Percentiles rank a stretch among this genome's conserved stretches.
These are phyloP conservation scores for Cytidiella melzeri DNA, from an alignment of 768 basidiomycete genomes.

Conservation along the genomic window DNA sequence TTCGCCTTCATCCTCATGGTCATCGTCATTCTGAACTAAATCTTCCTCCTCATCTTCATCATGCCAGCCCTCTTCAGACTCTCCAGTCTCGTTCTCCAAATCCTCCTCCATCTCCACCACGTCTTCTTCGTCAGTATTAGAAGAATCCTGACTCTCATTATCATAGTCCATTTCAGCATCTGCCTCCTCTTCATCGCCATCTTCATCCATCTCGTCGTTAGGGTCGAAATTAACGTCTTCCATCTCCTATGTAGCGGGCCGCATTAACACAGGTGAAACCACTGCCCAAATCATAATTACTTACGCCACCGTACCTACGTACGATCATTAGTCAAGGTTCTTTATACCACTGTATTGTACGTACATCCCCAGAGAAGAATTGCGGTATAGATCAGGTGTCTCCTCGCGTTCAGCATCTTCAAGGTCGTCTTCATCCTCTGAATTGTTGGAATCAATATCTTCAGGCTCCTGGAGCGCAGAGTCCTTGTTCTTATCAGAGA, in stretches of 20 bases:
- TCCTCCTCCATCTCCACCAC: slow-evolving; percentile 68
- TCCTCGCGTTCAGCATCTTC: slow-evolving; percentile 60
- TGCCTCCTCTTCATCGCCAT: slow-evolving; percentile 73
- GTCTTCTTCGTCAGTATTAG: slow-evolving; percentile 65
- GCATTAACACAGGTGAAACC: slow-evolving; percentile 5
- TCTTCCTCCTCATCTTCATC: slow-evolving; percentile 64
- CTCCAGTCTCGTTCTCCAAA: slow-evolving; percentile 50
- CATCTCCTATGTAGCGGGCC: slow-evolving; percentile 61
- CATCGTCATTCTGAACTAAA: slow-evolving; percentile 39
- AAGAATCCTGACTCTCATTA: slow-evolving; percentile 80
- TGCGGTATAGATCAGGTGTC: slow-evolving; percentile 91
- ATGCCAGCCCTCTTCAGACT: slow-evolving; percentile 56
- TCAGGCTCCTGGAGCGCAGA: slow-evolving; percentile 35
- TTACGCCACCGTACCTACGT: slow-evolving; percentile 68
- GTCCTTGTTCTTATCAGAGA: slow-evolving; percentile 61
- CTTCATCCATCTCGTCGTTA: slow-evolving; percentile 78
- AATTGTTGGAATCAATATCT: slow-evolving; percentile 41
- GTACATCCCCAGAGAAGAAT: slow-evolving; percentile 92
- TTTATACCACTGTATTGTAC: slow-evolving; percentile 21
- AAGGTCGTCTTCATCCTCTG: slow-evolving; percentile 54
- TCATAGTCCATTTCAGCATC: slow-evolving; percentile 87
- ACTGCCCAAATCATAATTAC: slow-evolving; percentile 28
- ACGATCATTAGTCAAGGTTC: background rate
- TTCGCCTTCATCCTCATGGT: slow-evolving; percentile 30
- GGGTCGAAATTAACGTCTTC: slow-evolving; percentile 65